A percentile compares a stretch with the other conserved stretches of the same genome.
These are phyloP conservation scores for Alectoria sarmentosa DNA, from an alignment of 495 filamentous ascomycete species.

Conservation along the genomic window DNA sequence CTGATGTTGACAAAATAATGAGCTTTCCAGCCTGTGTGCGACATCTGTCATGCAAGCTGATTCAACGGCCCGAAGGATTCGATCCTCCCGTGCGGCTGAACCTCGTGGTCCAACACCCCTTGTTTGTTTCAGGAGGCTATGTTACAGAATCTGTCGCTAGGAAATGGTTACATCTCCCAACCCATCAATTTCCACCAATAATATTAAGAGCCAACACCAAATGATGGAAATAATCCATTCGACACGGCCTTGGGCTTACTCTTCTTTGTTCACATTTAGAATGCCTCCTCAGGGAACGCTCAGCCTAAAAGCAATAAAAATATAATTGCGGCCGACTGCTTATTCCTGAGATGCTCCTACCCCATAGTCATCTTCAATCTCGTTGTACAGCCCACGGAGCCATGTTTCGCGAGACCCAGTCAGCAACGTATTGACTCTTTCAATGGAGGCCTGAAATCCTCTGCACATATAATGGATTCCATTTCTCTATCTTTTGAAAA, in stretches of 20 bases:
- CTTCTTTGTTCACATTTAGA: no score
- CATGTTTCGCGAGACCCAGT: neutral
- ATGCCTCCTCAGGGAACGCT: no score
- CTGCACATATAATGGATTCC: neutral
- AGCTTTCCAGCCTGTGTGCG: neutral
- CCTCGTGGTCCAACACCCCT: neutral
- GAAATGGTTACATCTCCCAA: neutral
- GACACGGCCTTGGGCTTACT: no score
- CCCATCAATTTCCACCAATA: neutral
- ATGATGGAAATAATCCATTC: neutral
- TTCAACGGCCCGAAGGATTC: neutral
- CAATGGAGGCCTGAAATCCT: neutral
- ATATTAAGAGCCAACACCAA: neutral
- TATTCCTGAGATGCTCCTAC: no score
- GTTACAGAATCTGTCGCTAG: neutral
- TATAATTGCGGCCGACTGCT: no score
- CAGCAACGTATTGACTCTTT: neutral
- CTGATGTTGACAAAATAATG: no score
- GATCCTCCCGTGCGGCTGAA: neutral
- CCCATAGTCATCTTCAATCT: neutral
- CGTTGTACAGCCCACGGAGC: neutral
- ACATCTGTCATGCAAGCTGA: neutral
- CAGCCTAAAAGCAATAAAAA: no score
- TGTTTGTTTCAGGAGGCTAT: neutral
- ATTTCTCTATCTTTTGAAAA: neutral